Evolutionary conservation across 495 filamentous ascomycete species (phyloP).

Genomic region (Talaromyces adpressus): DNA sequence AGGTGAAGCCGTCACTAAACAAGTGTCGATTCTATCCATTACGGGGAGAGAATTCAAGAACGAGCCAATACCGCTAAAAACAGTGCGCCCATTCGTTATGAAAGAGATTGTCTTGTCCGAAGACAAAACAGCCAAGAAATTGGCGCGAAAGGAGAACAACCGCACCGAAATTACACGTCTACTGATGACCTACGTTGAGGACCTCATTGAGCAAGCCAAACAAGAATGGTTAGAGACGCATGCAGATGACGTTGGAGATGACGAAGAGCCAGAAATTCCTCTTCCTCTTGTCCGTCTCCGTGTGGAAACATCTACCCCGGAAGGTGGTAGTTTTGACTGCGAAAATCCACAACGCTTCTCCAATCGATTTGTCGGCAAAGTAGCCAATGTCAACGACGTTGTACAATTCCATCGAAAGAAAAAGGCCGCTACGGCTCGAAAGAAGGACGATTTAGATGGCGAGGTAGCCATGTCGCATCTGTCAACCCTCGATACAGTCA

Average conservation of each 20-base stretch:
- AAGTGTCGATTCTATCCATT: slow-evolving; percentile 78
- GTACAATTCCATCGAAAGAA: slow-evolving; percentile 91
- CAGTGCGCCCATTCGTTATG: slow-evolving; percentile 86
- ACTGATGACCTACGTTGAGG: slow-evolving; percentile 69
- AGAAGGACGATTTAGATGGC: slow-evolving; percentile 34
- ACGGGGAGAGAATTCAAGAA: slow-evolving; percentile 74
- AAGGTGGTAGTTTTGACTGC: slow-evolving; percentile 78
- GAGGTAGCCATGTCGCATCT: slow-evolving; percentile 53
- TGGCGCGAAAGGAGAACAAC: slow-evolving; percentile 77
- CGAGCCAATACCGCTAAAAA: slow-evolving; percentile 78
- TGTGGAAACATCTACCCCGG: slow-evolving; percentile 84
- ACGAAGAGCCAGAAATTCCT: slow-evolving; percentile 52
- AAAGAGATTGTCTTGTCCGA: slow-evolving; percentile 71
- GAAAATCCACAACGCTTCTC: slow-evolving; percentile 98
- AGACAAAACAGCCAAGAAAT: slow-evolving; percentile 66
- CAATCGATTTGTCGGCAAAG: slow-evolving; percentile 81
- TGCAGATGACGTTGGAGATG: slow-evolving; percentile 46
- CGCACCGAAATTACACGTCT: slow-evolving; percentile 68
- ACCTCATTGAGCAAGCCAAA: slow-evolving; percentile 81
- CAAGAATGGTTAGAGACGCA: slow-evolving; percentile 69
- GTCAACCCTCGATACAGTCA: slow-evolving; percentile 63
- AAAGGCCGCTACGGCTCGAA: slow-evolving; percentile 28
- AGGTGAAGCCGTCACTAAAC: slow-evolving; percentile 87
- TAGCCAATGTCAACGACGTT: slow-evolving; percentile 91
- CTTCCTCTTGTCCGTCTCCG: slow-evolving; percentile 80